Percentiles rank a stretch among this genome's conserved stretches.
Evolutionary conservation across 305 asterid species (phyloP).

Genomic region (Fraxinus sp.): DNA sequence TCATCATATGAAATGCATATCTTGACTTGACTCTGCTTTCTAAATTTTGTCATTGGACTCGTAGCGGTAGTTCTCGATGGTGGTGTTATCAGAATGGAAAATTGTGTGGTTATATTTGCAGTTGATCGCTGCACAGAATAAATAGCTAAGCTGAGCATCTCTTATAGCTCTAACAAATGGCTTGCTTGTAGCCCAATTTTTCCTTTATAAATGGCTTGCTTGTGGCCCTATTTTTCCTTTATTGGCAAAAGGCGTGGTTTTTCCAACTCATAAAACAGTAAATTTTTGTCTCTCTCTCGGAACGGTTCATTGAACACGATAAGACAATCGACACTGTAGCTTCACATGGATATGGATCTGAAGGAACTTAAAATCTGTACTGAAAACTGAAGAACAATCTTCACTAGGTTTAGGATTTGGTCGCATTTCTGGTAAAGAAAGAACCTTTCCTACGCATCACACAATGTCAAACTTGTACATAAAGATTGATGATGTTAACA

Average conservation of each 20-base stretch:
- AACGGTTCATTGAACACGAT: background rate
- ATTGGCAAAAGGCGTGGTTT: background rate
- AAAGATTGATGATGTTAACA: no score
- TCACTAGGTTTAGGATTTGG: background rate
- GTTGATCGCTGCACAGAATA: background rate
- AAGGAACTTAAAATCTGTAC: background rate
- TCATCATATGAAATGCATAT: constrained; percentile 17
- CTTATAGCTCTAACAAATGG: background rate
- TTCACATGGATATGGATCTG: background rate
- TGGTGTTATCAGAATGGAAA: background rate
- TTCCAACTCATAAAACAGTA: background rate
- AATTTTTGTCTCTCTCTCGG: background rate
- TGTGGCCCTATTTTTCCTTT: background rate
- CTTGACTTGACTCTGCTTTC: background rate
- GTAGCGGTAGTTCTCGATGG: background rate
- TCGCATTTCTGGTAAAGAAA: background rate
- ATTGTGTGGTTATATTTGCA: background rate
- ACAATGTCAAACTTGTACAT: no score
- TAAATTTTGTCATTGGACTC: constrained; percentile 6
- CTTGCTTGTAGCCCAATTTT: background rate
- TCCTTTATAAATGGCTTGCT: background rate
- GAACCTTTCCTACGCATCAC: background rate
- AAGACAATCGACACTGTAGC: background rate
- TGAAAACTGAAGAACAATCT: background rate
- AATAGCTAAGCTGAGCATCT: background rate